These are phyloP conservation scores for Fraxinus floribunda DNA, from an alignment of 305 asterid species.

Conservation along the genomic window DNA sequence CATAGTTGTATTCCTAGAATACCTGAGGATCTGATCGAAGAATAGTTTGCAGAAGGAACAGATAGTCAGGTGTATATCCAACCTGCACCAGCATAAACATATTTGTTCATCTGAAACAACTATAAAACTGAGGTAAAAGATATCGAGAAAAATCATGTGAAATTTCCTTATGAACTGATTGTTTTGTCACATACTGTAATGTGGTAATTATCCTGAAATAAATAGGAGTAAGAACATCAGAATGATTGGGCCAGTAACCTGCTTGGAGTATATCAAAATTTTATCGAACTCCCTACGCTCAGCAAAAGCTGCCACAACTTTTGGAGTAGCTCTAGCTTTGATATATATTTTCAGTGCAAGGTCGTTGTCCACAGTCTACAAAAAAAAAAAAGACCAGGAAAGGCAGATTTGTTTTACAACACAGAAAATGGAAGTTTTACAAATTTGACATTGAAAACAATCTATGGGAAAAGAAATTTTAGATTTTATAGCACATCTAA, in stretches of 20 bases:
- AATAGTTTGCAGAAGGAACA: constrained; percentile 97
- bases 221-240: constrained; percentile 8
- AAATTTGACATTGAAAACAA: constrained; percentile 2
- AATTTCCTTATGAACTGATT: constrained; percentile 4
- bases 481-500: constrained; percentile 25
- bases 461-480: constrained; percentile 5
- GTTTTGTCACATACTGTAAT: constrained; percentile 6
- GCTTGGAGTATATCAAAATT: constrained; percentile 95
- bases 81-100: constrained; percentile 53
- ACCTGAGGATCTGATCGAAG: constrained; percentile 99
- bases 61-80: constrained; percentile 94
- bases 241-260: constrained; percentile 46
- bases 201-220: constrained; percentile 7
- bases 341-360: constrained; percentile 95
- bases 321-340: constrained; percentile 99
- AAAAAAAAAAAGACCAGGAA: constrained; percentile 11
- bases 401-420: constrained; percentile 8
- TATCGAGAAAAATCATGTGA: background rate
- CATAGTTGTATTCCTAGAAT: constrained; percentile 23
- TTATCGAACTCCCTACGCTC: constrained; percentile 99
- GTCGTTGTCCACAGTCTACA: constrained; percentile 97
- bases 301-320: constrained; percentile 99
- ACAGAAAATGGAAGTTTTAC: constrained; percentile 17
- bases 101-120: constrained; percentile 19
- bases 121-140: constrained; percentile 13